Conservation (phyloP, 257 asterid species). For the Leonotis leonurus region DNA sequence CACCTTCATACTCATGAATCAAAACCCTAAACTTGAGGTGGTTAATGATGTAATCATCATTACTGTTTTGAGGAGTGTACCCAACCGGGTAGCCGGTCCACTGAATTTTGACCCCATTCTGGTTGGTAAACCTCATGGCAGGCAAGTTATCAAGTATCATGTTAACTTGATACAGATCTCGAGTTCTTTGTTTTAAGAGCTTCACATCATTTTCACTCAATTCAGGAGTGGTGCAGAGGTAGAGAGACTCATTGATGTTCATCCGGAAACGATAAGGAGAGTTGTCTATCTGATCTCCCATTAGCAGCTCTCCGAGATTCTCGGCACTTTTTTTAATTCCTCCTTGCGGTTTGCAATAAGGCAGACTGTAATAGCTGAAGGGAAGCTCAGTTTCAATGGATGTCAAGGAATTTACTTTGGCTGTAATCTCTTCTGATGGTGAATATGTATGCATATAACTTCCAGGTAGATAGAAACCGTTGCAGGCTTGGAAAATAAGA, state of each 20-base stretch:
- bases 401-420: slow-evolving; percentile 76
- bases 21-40: slow-evolving; percentile 67
- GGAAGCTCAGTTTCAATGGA: slow-evolving; percentile 82
- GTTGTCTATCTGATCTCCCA: slow-evolving; percentile 83
- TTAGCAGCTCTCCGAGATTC: slow-evolving; percentile 71
- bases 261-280: slow-evolving; percentile 68
- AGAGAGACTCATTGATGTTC: slow-evolving; percentile 60
- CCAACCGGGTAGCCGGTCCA: slow-evolving; percentile 88
- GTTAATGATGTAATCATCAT: slow-evolving; percentile 65
- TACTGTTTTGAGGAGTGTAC: slow-evolving; percentile 52
- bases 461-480: slow-evolving; percentile 76
- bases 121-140: slow-evolving; percentile 62
- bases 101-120: slow-evolving; percentile 58
- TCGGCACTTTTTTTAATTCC: slow-evolving; percentile 78
- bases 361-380: slow-evolving; percentile 69
- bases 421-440: slow-evolving; percentile 36
- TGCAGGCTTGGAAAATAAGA: slow-evolving; percentile 42
- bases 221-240: slow-evolving; percentile 59
- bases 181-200: slow-evolving; percentile 73
- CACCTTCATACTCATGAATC: slow-evolving; percentile 76
- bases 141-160: slow-evolving; percentile 76
- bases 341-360: slow-evolving; percentile 52
- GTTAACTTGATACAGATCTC: slow-evolving; percentile 74
- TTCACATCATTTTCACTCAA: slow-evolving; percentile 63
- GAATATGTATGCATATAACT: slow-evolving; percentile 72